Evolutionary conservation across 192 early-diverging fungal species (phyloP).

Genomic region (Dissophora globulifera): DNA sequence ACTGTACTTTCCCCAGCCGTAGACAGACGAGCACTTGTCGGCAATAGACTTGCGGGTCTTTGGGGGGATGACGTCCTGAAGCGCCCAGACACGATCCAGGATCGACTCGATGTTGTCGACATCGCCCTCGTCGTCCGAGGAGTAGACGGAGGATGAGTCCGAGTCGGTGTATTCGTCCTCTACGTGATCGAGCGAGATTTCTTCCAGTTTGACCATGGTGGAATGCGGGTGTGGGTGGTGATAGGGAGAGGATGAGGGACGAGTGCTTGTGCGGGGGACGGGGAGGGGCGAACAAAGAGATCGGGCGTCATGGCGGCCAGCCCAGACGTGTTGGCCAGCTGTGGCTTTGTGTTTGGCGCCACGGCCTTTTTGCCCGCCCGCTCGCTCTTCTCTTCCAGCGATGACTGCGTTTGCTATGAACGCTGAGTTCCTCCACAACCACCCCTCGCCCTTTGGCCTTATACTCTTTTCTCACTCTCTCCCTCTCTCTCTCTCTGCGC

Average conservation of each 20-base stretch:
- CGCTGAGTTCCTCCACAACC: too few relatives aligned
- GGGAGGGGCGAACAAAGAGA: too few relatives aligned
- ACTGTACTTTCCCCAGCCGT: slow-evolving; percentile 67
- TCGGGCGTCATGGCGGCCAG: too few relatives aligned
- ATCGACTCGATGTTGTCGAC: slow-evolving; percentile 84
- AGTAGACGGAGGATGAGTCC: slow-evolving; percentile 65
- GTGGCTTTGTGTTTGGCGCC: too few relatives aligned
- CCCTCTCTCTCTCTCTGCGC: neutral
- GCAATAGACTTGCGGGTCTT: slow-evolving; percentile 75
- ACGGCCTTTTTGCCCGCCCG: too few relatives aligned
- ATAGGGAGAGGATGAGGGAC: neutral
- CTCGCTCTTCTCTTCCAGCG: too few relatives aligned
- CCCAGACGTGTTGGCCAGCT: too few relatives aligned
- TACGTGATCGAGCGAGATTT: slow-evolving; percentile 62
- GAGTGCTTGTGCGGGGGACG: too few relatives aligned
- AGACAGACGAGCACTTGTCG: slow-evolving; percentile 62
- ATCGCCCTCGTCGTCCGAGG: slow-evolving; percentile 70
- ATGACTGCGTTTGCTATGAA: too few relatives aligned
- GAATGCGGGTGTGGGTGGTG: slow-evolving; percentile 1
- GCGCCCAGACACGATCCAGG: slow-evolving; percentile 82
- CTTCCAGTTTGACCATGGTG: slow-evolving; percentile 64
- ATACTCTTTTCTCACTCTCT: neutral
- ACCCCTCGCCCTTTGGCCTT: neutral
- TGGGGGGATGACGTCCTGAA: slow-evolving; percentile 89
- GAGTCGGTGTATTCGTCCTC: slow-evolving; percentile 63